phyloP scores from a whole-genome alignment of 257 asterid species.

The Solanum clarkiae region DNA sequence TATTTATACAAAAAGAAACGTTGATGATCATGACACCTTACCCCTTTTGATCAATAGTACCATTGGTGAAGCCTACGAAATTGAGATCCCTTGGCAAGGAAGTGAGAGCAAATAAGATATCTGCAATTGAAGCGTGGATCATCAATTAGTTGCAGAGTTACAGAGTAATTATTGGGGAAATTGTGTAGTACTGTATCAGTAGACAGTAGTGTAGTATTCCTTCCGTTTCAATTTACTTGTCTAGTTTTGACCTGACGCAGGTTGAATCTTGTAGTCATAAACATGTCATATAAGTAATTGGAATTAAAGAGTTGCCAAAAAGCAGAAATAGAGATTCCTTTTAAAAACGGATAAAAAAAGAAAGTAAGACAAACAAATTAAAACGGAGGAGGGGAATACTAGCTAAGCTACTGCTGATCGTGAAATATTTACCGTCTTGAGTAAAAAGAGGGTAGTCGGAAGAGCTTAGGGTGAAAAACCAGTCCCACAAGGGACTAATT shows the following conservation, averaged over 20 bases:
- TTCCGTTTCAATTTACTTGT: not conserved
- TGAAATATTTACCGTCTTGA: slow-evolving; percentile 33
- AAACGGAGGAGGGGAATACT: not conserved
- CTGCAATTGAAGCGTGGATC: slow-evolving; percentile 7
- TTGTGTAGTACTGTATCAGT: not conserved
- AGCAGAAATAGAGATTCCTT: accelerated
- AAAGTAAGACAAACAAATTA: not conserved
- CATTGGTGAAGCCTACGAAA: slow-evolving; percentile 22
- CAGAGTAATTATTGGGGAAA: not conserved
- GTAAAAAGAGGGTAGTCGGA: slow-evolving; percentile 45
- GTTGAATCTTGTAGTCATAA: not conserved
- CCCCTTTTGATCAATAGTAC: slow-evolving; percentile 11
- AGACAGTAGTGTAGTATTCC: not conserved
- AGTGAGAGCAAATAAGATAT: slow-evolving; percentile 41
- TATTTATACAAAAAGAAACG: not conserved
- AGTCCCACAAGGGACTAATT: slow-evolving; percentile 34
- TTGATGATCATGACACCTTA: not conserved
- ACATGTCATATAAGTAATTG: not conserved
- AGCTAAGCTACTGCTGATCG: not conserved
- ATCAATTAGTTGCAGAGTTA: not conserved
- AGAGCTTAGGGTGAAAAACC: slow-evolving; percentile 35
- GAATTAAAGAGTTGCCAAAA: not conserved
- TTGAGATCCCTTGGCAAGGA: slow-evolving; percentile 41
- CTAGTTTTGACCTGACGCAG: not conserved
- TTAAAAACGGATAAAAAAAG: not conserved